Conservation (phyloP, 371 early-diverging fungal genomes). For the Mucor indicus region DNA sequence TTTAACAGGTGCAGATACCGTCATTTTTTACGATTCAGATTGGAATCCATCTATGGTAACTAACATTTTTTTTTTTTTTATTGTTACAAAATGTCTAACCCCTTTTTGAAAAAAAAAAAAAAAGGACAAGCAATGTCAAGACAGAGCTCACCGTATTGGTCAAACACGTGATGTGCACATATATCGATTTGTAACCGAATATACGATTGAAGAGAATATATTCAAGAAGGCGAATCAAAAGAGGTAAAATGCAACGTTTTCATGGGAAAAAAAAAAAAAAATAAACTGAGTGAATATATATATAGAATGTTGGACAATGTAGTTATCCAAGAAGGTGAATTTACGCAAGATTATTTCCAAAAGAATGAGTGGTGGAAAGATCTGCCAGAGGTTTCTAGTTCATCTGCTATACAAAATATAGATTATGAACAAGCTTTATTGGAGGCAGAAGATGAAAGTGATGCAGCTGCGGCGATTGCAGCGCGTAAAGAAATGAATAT, state of each 20-base stretch:
- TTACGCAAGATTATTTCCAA: conserved; percentile 71
- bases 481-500: conserved; percentile 67
- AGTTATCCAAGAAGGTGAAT: conserved; percentile 81
- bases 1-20: conserved; percentile 93
- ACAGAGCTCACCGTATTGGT: conserved; percentile 93
- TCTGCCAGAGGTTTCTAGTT: conserved; percentile 51
- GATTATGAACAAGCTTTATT: conserved; percentile 68
- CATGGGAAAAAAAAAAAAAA: no score
- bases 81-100: background rate
- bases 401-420: conserved; percentile 22
- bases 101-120: no score
- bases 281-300: background rate
- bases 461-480: conserved; percentile 62
- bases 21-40: conserved; percentile 94
- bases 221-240: conserved; percentile 84
- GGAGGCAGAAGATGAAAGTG: conserved; percentile 71
- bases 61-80: background rate
- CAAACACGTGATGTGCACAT: conserved; percentile 92
- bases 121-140: conserved; percentile 62
- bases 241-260: conserved; percentile 33
- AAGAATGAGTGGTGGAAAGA: conserved; percentile 71
- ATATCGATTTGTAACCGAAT: conserved; percentile 84
- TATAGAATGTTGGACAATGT: conserved; percentile 77
- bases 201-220: conserved; percentile 90
- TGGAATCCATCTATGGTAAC: conserved; percentile 93